Base-by-base conservation (phyloP, 2,329 filamentous ascomycete genomes). In the Fusarium mexicanum region DNA sequence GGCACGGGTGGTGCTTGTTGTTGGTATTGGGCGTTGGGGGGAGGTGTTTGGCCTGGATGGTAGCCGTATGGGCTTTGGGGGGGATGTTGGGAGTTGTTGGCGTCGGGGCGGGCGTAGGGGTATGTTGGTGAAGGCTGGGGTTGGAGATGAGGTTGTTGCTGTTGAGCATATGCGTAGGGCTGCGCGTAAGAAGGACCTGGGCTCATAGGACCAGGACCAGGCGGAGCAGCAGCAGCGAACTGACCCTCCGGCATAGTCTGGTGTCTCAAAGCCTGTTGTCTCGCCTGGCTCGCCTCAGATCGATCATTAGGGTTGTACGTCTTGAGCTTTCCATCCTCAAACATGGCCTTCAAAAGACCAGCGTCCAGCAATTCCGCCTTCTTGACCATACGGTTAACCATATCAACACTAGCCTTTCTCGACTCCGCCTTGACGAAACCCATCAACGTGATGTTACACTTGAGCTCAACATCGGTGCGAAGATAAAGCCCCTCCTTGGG, bases 331-430 rank as follows among this genome's bases (percentile, higher is more conserved):
- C 91, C 91, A 70, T 91, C 85, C 75, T 92, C 87, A 77, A 92
- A 89, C 90, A 93, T 92, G 63, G 89, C 91, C 47, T 89, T 88
- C 55, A 93, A 84, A 24, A 89, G 85, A 22, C 91, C 91, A 11
- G 91, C 85, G 75, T 93, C 91, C 44, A 93, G 84, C 29, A 93
- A 84, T 80, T 92, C 91, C 2, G 91, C 91, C 84, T 93, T 93
- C 78, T 92, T 92, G 77, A 93, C 90, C 79, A 94, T 88, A 55
- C 91, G 87, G 61, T 88, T 85, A 2, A 93, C 88, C 89, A 93
- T 91, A 69, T 91, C 87, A 72, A 90, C 91, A 75, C 90, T 91
- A 13, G 91, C 90, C 14, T 89, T 86, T 82, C 91, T 92, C 77
- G 89, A 87, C 79, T 93, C 90, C 66, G 88, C 86, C 84, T 91